Percentiles rank a stretch among this genome's conserved stretches.
Conservation (phyloP, 805 yeast genomes). For the Crinitomyces ghanaensis region DNA sequence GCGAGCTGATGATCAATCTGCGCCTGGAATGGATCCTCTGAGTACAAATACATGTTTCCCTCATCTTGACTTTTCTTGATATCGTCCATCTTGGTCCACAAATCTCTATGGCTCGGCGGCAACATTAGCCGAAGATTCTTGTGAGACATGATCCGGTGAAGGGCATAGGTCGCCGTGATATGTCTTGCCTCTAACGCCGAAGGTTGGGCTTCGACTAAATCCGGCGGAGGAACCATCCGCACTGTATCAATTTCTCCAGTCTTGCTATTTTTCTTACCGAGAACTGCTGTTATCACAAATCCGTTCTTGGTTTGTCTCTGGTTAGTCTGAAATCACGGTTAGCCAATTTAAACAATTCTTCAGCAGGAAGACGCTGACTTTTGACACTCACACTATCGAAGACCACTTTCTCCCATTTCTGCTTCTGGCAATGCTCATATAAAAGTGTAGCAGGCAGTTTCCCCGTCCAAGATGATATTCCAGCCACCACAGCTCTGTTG, state of each 20-base stretch:
- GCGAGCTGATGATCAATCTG: constrained; percentile 44
- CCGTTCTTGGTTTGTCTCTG: constrained; percentile 38
- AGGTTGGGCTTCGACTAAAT: constrained; percentile 50
- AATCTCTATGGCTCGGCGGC: constrained; percentile 67
- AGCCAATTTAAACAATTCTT: constrained; percentile 11
- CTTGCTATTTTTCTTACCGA: constrained; percentile 72
- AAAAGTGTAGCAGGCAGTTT: constrained; percentile 78
- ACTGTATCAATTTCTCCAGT: constrained; percentile 55
- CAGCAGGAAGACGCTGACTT: constrained; percentile 5
- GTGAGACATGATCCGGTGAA: constrained; percentile 67
- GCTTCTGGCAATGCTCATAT: constrained; percentile 78
- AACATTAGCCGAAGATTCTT: constrained; percentile 80
- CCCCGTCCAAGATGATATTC: constrained; percentile 71
- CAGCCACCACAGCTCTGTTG: constrained; percentile 11
- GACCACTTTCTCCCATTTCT: constrained; percentile 78
- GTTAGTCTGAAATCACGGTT: no score
- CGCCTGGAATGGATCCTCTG: constrained; percentile 66
- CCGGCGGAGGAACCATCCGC: constrained; percentile 40
- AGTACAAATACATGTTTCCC: constrained; percentile 44
- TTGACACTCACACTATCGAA: constrained; percentile 48
- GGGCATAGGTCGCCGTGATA: constrained; percentile 77
- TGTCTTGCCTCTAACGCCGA: constrained; percentile 87
- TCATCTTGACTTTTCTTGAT: constrained; percentile 41
- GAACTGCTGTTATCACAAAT: constrained; percentile 48
- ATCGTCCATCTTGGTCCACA: constrained; percentile 66